Evolutionary conservation across 345 rosid species (phyloP), one percentile per base, ranked within the genome.

Genomic region (Durio zibethinus): DNA sequence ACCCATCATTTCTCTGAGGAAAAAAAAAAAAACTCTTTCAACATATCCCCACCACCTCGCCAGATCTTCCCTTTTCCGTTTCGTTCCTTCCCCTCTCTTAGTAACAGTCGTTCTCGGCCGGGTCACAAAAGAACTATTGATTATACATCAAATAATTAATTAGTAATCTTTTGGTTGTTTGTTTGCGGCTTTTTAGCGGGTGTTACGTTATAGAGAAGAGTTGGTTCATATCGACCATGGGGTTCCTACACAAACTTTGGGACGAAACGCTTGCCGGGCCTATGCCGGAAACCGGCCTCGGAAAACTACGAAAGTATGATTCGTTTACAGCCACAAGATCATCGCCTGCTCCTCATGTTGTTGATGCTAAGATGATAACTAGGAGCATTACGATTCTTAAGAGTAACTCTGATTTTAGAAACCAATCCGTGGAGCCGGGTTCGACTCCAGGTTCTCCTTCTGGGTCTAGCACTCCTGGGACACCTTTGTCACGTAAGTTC

Each of bases 181-280:
- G 53, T 29, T 35, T 1, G 33, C 80, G 80, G 70, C 83, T 81
- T 72, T 80, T 63, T 69, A 40, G 67, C 83, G 91, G 84, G 82
- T 88, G 91, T 90, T 79, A 72, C 82, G 29, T 72, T 50, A 45
- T 12, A 76, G 78, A 86, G 73, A 72, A 61, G 20, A 62, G 43
- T 4, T 14, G n/a, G 68, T 63, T 10, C 57, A 76, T 75, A 8
- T 56, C 29, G 25, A 47, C 38, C 23, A 94, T 94, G 97, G 91
- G 93, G 45, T 85, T 94, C 21, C 90, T 91, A 40, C 89, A 92
- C 80, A 90, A 90, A 85, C 84, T 94, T 14, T 94, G 98, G 98
- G 97, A 94, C 86, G 97, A 94, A 88, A 92, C 97, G 50, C 86
- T 94, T 27, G 97, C 97, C 38, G 97, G 98, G 27, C 97, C 98